A percentile compares a stretch with the other conserved stretches of the same genome.
Evolutionary conservation across 1,284 basidiomycete genomes (phyloP).

Genomic region (Quambalaria eucalypti): DNA sequence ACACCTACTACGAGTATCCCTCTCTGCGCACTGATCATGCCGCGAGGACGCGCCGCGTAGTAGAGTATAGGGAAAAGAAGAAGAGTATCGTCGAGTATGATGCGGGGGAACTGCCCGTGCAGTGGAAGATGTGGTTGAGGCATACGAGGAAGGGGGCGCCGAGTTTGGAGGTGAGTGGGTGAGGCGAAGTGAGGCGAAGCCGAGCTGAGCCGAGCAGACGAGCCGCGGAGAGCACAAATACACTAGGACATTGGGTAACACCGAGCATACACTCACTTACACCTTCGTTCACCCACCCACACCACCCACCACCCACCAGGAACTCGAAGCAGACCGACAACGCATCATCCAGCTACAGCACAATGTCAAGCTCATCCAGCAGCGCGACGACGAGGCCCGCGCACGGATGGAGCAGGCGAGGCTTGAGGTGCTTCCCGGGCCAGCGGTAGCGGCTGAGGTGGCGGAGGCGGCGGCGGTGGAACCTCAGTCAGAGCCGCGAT

Average conservation of each 20-base stretch:
- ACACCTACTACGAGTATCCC: slow-evolving; percentile 1
- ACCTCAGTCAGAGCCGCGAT: no score
- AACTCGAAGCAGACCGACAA: not conserved
- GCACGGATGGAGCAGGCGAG: not conserved
- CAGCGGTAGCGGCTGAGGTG: not conserved
- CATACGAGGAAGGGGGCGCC: slow-evolving; percentile 4
- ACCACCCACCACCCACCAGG: not conserved
- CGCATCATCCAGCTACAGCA: not conserved
- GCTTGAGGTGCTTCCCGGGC: not conserved
- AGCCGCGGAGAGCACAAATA: no score
- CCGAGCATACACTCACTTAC: not conserved
- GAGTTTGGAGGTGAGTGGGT: slow-evolving; percentile 1
- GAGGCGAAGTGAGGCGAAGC: not conserved
- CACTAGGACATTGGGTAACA: no score
- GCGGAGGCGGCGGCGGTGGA: no score
- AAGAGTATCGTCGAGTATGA: slow-evolving; percentile 1
- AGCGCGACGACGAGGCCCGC: not conserved
- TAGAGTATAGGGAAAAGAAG: not conserved
- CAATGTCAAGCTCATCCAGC: not conserved
- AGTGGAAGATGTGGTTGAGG: slow-evolving; percentile 8
- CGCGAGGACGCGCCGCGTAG: not conserved
- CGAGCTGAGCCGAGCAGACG: not conserved
- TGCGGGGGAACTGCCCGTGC: not conserved
- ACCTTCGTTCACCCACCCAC: not conserved
- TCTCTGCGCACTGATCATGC: not conserved